Evolutionary conservation across 2,329 filamentous ascomycete genomes (phyloP).

Genomic region (Aspergillus unguis): DNA sequence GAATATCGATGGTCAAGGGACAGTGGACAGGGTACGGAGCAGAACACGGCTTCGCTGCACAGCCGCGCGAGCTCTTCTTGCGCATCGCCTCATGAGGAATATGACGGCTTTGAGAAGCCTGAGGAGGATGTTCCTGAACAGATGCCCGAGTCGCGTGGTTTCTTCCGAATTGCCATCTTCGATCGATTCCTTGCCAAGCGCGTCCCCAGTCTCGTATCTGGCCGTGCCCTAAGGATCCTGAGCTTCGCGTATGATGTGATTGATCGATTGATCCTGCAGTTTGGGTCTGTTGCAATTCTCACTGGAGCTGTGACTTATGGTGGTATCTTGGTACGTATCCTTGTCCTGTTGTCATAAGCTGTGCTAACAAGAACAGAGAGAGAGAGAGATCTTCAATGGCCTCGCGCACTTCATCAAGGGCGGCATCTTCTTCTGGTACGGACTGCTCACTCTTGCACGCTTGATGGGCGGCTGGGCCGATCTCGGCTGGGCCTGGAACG

Average conservation of each 20-base stretch:
- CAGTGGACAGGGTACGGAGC: slow-evolving; percentile 72
- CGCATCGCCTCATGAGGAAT: slow-evolving; percentile 46
- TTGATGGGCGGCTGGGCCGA: slow-evolving; percentile 90
- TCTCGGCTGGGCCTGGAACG: slow-evolving; percentile 93
- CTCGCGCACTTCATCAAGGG: slow-evolving; percentile 94
- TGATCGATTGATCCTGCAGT: slow-evolving; percentile 72
- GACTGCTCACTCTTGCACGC: slow-evolving; percentile 78
- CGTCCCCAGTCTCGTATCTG: slow-evolving; percentile 56
- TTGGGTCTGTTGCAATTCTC: slow-evolving; percentile 70
- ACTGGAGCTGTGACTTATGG: slow-evolving; percentile 74
- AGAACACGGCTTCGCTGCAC: slow-evolving; percentile 63
- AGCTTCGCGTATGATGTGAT: slow-evolving; percentile 62
- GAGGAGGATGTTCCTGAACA: slow-evolving; percentile 46
- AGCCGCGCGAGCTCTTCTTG: slow-evolving; percentile 62
- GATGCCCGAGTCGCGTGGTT: slow-evolving; percentile 28
- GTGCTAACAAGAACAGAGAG: slow-evolving; percentile 53
- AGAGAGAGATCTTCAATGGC: slow-evolving; percentile 69
- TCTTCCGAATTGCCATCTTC: slow-evolving; percentile 47
- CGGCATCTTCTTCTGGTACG: slow-evolving; percentile 92
- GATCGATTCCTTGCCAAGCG: slow-evolving; percentile 53
- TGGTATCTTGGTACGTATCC: slow-evolving; percentile 71
- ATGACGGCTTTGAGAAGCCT: slow-evolving; percentile 49
- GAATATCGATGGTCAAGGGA: slow-evolving; percentile 64
- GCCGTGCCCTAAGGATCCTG: slow-evolving; percentile 57
- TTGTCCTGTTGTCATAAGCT: not conserved